Evolutionary conservation across 2,329 filamentous ascomycete species (phyloP).

Genomic region (Knoxdaviesia proteae): DNA sequence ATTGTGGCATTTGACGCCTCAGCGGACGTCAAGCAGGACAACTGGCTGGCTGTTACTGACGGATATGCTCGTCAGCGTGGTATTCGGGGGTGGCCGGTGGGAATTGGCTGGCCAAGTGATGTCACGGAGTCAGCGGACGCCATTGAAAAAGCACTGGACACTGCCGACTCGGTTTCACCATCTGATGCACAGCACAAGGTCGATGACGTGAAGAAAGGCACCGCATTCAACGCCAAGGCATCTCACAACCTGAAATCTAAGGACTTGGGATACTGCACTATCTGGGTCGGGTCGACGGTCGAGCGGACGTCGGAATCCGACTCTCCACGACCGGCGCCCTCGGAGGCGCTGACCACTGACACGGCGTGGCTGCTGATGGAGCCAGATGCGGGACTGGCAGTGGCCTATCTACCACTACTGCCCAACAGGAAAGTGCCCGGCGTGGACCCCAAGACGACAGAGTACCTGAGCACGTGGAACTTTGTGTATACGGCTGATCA

Average conservation of each 20-base stretch:
- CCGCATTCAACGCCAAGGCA: slow-evolving; percentile 20
- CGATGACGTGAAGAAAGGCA: slow-evolving; percentile 9
- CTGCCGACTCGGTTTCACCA: slow-evolving; percentile 35
- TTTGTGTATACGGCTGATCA: slow-evolving; percentile 88
- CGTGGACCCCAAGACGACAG: slow-evolving; percentile 63
- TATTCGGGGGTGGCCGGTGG: slow-evolving; percentile 85
- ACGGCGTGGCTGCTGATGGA: slow-evolving; percentile 39
- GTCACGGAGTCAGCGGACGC: slow-evolving; percentile 30
- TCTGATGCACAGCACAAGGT: slow-evolving; percentile 39
- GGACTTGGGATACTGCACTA: slow-evolving; percentile 77
- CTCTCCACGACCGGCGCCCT: slow-evolving; percentile 27
- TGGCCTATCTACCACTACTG: slow-evolving; percentile 80
- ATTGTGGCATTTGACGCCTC: slow-evolving; percentile 87
- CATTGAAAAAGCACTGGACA: slow-evolving; percentile 42
- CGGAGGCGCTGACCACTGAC: slow-evolving; percentile 36
- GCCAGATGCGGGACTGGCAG: slow-evolving; percentile 64
- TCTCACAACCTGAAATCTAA: slow-evolving; percentile 17
- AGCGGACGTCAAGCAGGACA: slow-evolving; percentile 80
- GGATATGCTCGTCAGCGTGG: slow-evolving; percentile 80
- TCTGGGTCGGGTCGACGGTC: slow-evolving; percentile 77
- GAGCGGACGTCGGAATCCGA: slow-evolving; percentile 32
- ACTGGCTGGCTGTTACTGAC: slow-evolving; percentile 88
- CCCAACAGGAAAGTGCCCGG: slow-evolving; percentile 59
- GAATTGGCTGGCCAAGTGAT: slow-evolving; percentile 72
- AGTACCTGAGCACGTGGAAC: slow-evolving; percentile 94